Conservation (phyloP, 257 asterid species). For the Salvia rosmarinus region DNA sequence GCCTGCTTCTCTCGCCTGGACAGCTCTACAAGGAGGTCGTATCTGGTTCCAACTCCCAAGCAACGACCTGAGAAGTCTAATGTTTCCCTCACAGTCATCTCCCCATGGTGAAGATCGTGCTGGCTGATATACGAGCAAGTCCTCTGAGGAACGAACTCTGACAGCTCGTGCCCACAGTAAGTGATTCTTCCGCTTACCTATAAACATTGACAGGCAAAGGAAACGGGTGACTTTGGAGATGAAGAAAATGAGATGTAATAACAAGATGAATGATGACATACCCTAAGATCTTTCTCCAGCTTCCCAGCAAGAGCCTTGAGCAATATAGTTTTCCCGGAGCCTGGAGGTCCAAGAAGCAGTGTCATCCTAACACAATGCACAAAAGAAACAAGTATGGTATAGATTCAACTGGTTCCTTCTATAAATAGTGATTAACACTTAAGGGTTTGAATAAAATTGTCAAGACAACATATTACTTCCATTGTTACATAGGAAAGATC, state of each 20-base stretch:
- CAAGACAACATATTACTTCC: background rate
- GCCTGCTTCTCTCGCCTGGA: conserved; percentile 80
- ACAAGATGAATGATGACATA: conserved; percentile 17
- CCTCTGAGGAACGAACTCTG: conserved; percentile 83
- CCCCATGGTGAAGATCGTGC: conserved; percentile 90
- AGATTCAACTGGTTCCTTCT: background rate
- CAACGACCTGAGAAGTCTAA: conserved; percentile 85
- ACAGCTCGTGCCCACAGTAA: conserved; percentile 84
- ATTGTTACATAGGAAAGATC: background rate
- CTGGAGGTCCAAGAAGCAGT: conserved; percentile 97
- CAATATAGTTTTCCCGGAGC: conserved; percentile 83
- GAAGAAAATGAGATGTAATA: background rate
- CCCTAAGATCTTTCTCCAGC: conserved; percentile 61
- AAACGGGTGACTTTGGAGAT: conserved; percentile 3
- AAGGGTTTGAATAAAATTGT: background rate
- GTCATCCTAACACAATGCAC: conserved; percentile 66
- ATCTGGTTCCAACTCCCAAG: conserved; percentile 91
- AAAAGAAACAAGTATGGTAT: background rate
- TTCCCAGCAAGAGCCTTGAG: conserved; percentile 84
- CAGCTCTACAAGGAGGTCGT: conserved; percentile 77
- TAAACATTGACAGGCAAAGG: background rate
- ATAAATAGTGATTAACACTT: background rate
- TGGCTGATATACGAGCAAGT: conserved; percentile 92
- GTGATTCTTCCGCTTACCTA: conserved; percentile 76
- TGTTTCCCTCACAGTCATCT: conserved; percentile 92